phyloP scores from a whole-genome alignment of 495 filamentous ascomycete species.

The Acidomyces sp. region DNA sequence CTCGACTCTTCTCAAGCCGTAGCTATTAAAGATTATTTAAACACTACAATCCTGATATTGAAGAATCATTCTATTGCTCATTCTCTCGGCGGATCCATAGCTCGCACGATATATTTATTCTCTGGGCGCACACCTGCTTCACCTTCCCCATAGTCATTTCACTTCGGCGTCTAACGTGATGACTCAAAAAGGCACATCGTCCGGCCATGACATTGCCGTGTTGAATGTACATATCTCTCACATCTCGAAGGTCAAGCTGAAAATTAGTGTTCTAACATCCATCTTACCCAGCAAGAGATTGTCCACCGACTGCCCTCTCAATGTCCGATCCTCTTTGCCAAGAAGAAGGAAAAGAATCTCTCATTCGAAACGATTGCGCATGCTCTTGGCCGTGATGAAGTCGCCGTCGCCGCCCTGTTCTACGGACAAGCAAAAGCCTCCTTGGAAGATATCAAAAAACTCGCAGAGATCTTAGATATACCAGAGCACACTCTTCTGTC shows the following conservation, averaged over 20 bases:
- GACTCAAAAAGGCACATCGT: conserved; percentile 11
- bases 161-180: conserved; percentile 9
- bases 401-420: conserved; percentile 84
- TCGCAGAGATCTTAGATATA: conserved; percentile 55
- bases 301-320: conserved; percentile 48
- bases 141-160: conserved; percentile 6
- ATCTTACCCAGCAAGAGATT: conserved; percentile 15
- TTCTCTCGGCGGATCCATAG: too few relatives aligned
- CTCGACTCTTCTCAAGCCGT: too few relatives aligned
- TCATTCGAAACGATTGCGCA: conserved; percentile 72
- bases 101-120: too few relatives aligned
- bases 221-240: conserved; percentile 9
- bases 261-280: conserved; percentile 1
- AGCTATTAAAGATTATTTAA: too few relatives aligned
- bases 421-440: conserved; percentile 83
- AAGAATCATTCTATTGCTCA: too few relatives aligned
- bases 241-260: conserved; percentile 9
- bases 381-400: conserved; percentile 70
- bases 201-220: conserved; percentile 8
- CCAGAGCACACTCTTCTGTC: conserved; percentile 39
- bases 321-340: conserved; percentile 64
- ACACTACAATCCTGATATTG: too few relatives aligned
- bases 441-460: conserved; percentile 58
- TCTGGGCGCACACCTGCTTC: too few relatives aligned
- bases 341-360: conserved; percentile 61